Base-by-base conservation (phyloP, 305 asterid genomes). In the Solanum hybrid region DNA sequence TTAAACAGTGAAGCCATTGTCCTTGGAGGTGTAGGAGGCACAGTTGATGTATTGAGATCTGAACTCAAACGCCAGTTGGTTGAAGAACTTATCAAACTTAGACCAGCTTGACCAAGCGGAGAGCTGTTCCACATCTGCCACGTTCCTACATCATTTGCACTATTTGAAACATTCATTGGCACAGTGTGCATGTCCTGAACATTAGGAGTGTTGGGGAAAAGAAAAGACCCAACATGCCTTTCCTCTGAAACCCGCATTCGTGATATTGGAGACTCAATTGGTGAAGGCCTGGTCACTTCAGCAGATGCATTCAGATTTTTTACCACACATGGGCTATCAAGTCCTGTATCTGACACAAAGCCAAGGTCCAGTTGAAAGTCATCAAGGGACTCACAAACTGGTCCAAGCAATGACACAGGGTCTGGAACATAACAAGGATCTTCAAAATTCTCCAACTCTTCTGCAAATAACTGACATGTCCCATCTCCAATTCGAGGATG, bases 51-150 rank as follows among this genome's bases (percentile, higher is more conserved):
- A 91, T 91, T 93, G 90, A 93, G 91, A 88, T 95, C 98, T 73
- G 94, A 92, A 91, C 92, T 94, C 89, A 94, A 91, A 91, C 90
- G 90, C 99, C 99, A 97, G 95, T 93, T 94, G 89, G 89, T 91
- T 88, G 94, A 91, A 76, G 95, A 95, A 91, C 98, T 95, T 64
- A 92, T 93, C 92, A 96, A 92, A 92, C 95, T 95, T 90, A 95
- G 94, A 92, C 96, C 95, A 92, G 93, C 98, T 92, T 93, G 98
- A 90, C 94, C 96, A 89, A 96, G 97, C 12, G 98, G 97, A 91
- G 95, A 90, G 91, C 96, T 96, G 92, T 92, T 95, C 99, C 99
- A 97, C 99, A 97, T 96, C 93, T 96, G 98, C 98, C 98, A 95
- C 19, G 96, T 92, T 90, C 96, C 95, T 80, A 88, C 87, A 77